Conservation (phyloP, 768 basidiomycete genomes). For the Guyanaporus albipodus region DNA sequence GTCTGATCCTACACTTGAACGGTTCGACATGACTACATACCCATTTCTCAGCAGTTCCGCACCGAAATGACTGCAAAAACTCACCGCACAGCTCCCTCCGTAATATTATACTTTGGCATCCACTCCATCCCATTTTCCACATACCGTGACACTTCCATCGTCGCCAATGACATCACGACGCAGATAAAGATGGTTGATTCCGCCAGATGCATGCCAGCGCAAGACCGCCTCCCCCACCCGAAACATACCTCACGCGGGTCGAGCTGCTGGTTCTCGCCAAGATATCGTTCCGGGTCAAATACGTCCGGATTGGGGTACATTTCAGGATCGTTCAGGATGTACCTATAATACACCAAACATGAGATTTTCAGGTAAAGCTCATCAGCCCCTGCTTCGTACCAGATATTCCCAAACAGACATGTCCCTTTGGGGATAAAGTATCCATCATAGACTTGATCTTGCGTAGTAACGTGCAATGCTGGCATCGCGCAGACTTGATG, state of each 20-base stretch:
- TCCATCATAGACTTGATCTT: slow-evolving; percentile 20
- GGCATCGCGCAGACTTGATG: too few species aligned
- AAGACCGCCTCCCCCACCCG: slow-evolving; percentile 9
- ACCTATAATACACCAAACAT: not conserved
- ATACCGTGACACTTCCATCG: slow-evolving; percentile 4
- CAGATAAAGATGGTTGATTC: slow-evolving; percentile 8
- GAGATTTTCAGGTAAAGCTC: not conserved
- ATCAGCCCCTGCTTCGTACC: not conserved
- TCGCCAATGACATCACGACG: slow-evolving; percentile 4
- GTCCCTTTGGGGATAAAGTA: slow-evolving; percentile 21
- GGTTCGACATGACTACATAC: slow-evolving; percentile 6
- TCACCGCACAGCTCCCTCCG: not conserved
- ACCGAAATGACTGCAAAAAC: too few species aligned
- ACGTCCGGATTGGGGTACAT: slow-evolving; percentile 2
- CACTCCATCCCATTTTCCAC: not conserved
- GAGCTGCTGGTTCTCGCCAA: not conserved
- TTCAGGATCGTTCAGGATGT: not conserved
- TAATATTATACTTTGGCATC: not conserved
- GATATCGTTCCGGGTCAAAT: slow-evolving; percentile 12
- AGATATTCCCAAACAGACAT: slow-evolving; percentile 1
- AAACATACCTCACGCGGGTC: slow-evolving; percentile 12
- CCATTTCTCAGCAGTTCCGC: too few species aligned
- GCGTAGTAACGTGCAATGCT: slow-evolving; percentile 4
- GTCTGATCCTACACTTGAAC: slow-evolving; percentile 10
- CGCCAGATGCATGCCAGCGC: slow-evolving; percentile 5